Conservation (phyloP, 2,329 filamentous ascomycete genomes). For the Coleophoma cylindrospora region DNA sequence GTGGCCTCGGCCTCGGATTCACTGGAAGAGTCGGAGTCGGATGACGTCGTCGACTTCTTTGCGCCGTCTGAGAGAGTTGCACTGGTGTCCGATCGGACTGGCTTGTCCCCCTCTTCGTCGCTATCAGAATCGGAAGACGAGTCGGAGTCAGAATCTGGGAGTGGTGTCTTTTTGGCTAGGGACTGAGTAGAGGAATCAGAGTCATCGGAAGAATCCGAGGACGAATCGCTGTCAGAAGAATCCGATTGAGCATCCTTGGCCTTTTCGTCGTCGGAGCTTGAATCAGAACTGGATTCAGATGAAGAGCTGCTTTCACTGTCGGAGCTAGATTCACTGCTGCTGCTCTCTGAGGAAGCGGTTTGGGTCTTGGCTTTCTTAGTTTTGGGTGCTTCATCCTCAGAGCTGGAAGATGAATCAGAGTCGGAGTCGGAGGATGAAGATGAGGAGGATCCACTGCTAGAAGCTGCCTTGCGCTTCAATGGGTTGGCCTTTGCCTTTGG, state of each 20-base stretch:
- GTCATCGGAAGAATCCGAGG: constrained; percentile 23
- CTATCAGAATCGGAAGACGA: constrained; percentile 33
- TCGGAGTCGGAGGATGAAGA: neutral
- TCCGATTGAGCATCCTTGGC: constrained; percentile 34
- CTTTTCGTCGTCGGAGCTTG: constrained; percentile 32
- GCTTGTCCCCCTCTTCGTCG: constrained; percentile 36
- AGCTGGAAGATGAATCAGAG: constrained; percentile 35
- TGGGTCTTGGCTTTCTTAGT: constrained; percentile 47
- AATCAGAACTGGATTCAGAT: constrained; percentile 24
- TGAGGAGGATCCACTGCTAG: constrained; percentile 30
- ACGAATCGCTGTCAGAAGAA: constrained; percentile 21
- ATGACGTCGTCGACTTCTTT: constrained; percentile 17
- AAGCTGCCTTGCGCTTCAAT: constrained; percentile 51
- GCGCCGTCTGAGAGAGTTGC: constrained; percentile 24
- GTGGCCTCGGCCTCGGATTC: constrained; percentile 19
- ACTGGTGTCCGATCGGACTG: constrained; percentile 34
- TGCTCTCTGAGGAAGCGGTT: constrained; percentile 17
- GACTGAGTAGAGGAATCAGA: constrained; percentile 22
- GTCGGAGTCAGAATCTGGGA: constrained; percentile 23
- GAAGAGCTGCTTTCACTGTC: constrained; percentile 9
- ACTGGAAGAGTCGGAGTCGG: constrained; percentile 17
- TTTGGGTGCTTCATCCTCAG: constrained; percentile 40
- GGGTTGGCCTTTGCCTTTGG: constrained; percentile 31
- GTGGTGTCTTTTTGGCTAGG: constrained; percentile 19
- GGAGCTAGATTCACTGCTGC: constrained; percentile 3